These are phyloP conservation scores for Posidonia australis DNA, from an alignment of 106 monocot genomes.

Conservation along the genomic window DNA sequence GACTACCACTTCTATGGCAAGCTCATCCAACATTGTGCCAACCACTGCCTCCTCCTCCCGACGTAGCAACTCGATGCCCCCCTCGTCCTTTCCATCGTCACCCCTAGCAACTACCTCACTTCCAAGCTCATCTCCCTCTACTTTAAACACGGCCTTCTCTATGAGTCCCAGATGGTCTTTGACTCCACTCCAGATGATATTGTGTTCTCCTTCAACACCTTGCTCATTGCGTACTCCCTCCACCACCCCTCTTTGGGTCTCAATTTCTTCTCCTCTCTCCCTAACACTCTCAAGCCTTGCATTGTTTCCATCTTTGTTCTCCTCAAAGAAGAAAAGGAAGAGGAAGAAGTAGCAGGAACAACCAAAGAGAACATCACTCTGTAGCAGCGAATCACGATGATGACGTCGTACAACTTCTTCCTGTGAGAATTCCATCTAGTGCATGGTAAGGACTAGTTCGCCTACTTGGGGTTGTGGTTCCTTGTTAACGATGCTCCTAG, in stretches of 20 bases:
- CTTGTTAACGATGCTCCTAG: no score
- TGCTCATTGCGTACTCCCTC: conserved; percentile 19
- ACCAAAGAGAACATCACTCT: no score
- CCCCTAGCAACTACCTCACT: conserved; percentile 15
- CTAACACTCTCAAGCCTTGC: background rate
- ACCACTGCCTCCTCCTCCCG: conserved; percentile 2
- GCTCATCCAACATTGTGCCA: conserved; percentile 17
- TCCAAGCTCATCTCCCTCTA: no score
- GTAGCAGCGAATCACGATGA: no score
- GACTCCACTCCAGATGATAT: conserved; percentile 1
- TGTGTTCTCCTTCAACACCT: conserved; percentile 20
- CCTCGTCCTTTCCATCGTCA: conserved; percentile 8
- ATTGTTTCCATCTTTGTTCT: conserved; percentile 11
- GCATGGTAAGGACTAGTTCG: no score
- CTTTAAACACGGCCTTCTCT: no score
- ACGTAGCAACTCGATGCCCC: conserved; percentile 13
- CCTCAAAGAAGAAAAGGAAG: no score
- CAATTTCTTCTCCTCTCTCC: background rate
- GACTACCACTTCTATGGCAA: conserved; percentile 9
- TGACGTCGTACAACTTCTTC: no score
- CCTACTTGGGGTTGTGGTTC: no score
- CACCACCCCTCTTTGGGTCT: background rate
- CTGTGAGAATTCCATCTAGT: no score
- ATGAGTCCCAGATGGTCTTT: no score
- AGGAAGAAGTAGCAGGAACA: no score